Percentiles rank a stretch among this genome's conserved stretches.
Evolutionary conservation across 2,329 filamentous ascomycete species (phyloP).

Genomic region (Chaetomium strumarium): DNA sequence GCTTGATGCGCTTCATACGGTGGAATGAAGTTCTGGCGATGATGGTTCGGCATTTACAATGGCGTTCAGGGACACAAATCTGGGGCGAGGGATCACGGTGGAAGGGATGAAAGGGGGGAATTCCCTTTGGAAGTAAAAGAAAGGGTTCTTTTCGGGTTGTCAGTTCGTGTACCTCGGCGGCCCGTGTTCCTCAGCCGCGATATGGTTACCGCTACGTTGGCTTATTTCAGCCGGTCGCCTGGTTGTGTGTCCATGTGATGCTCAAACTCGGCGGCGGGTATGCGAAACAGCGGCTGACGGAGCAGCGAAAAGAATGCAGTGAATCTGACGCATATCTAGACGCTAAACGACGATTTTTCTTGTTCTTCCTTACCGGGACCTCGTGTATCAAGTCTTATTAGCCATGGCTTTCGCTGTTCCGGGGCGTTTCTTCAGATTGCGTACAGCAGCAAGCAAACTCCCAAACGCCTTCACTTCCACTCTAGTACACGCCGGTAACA

Average conservation of each 20-base stretch:
- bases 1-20: conserved; percentile 31
- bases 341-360: neutral
- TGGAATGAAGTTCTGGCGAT: neutral
- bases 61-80: conserved; percentile 16
- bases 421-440: neutral
- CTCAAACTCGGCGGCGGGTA: too few species aligned
- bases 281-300: neutral
- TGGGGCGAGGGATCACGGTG: conserved; percentile 10
- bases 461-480: neutral
- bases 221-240: conserved; percentile 2
- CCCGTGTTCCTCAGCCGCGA: neutral
- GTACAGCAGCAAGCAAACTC: neutral
- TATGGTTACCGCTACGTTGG: conserved; percentile 10
- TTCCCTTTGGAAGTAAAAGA: conserved; percentile 5
- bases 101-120: neutral
- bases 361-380: neutral
- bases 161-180: conserved; percentile 8
- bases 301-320: neutral
- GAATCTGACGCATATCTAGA: neutral
- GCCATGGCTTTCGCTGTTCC: neutral
- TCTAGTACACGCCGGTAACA: neutral
- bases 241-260: neutral
- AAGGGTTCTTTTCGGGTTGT: conserved; percentile 10
- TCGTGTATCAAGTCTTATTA: neutral
- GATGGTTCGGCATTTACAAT: conserved; percentile 18